Evolutionary conservation across 1,139 yeast species (phyloP), one percentile per base, ranked within the genome.

Genomic region (Hanseniaspora sp.): DNA sequence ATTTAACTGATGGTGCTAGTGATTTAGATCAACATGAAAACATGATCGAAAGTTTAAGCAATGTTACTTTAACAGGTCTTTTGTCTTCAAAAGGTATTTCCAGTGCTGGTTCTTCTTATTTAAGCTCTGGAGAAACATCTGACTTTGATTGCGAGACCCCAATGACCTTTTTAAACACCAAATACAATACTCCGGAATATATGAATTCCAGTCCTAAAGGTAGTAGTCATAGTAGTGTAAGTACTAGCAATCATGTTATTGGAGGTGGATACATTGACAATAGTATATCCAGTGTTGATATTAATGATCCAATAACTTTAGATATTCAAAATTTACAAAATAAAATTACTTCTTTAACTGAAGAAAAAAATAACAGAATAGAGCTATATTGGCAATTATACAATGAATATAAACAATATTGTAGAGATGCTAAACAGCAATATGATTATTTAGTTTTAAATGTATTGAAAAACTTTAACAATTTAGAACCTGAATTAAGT

Each of bases 361-460:
- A 48, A 40, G 56, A 60, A 17, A 58, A 66, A n/a, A 64, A 66
- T 1, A 74, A 73, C 47, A 74, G 86, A 67, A 74, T 74, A 57
- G 72, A 72, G 40, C 68, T 83, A 18, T 84, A 82, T 67, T 75
- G 79, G 66, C 74, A 79, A 55, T 70, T 83, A 52, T 76, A 82
- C 61, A 75, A 77, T 59, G 65, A 74, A 29, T 83, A 74, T 59
- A 71, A 76, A 17, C 67, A 69, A 40, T 75, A 67, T 59, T 74
- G 78, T 59, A 74, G 76, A 60, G 75, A 75, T 52, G 62, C 70
- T 23, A 68, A 70, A 41, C 77, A 75, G 59, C 51, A 52, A 17
- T 67, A 70, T 56, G 69, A 72, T 53, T 69, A 71, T 57, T 65
- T 71, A 54, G 67, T 74, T 29, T 64, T 70, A 40, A 72, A 72